phyloP scores from a whole-genome alignment of 2,329 filamentous ascomycete species.

The Colletotrichum simmondsii region DNA sequence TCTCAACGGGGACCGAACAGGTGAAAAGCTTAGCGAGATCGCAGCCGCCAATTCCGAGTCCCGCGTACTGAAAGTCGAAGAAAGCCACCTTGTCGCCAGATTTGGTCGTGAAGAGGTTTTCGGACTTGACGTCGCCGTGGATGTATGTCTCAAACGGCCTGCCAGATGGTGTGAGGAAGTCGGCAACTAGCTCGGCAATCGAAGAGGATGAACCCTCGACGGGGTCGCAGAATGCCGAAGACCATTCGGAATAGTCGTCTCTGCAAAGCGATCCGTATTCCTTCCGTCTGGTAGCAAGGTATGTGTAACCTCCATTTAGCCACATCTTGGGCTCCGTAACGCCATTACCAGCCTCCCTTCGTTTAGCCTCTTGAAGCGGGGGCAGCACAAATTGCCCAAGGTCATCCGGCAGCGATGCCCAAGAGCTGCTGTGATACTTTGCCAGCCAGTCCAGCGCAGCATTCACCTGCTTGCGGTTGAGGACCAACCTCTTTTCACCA shows the following conservation, averaged over 20 bases:
- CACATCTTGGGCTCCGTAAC: constrained; percentile 53
- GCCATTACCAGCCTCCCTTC: constrained; percentile 36
- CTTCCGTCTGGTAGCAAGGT: constrained; percentile 69
- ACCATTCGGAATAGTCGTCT: constrained; percentile 67
- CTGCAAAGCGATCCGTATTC: constrained; percentile 63
- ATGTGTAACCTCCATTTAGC: constrained; percentile 77
- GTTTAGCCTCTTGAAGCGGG: constrained; percentile 64
- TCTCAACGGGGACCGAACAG: constrained; percentile 67
- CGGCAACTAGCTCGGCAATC: constrained; percentile 63
- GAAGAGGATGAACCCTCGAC: constrained; percentile 42
- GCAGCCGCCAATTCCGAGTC: constrained; percentile 71
- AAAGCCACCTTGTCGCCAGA: constrained; percentile 66
- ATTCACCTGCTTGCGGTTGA: constrained; percentile 59
- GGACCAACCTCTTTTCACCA: constrained; percentile 61
- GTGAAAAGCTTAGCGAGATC: constrained; percentile 76
- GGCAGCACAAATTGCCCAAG: constrained; percentile 57
- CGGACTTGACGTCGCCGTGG: constrained; percentile 77
- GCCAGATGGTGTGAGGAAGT: constrained; percentile 58
- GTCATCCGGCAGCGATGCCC: constrained; percentile 46
- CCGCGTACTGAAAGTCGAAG: constrained; percentile 77
- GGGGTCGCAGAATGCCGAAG: constrained; percentile 55
- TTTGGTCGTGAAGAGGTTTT: constrained; percentile 71
- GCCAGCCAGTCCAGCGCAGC: constrained; percentile 72
- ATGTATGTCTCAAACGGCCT: constrained; percentile 65
- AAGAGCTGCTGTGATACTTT: constrained; percentile 68